A percentile compares a stretch with the other conserved stretches of the same genome.
These are phyloP conservation scores for Macrocybe gigantea DNA, from an alignment of 768 basidiomycete species.

Conservation along the genomic window DNA sequence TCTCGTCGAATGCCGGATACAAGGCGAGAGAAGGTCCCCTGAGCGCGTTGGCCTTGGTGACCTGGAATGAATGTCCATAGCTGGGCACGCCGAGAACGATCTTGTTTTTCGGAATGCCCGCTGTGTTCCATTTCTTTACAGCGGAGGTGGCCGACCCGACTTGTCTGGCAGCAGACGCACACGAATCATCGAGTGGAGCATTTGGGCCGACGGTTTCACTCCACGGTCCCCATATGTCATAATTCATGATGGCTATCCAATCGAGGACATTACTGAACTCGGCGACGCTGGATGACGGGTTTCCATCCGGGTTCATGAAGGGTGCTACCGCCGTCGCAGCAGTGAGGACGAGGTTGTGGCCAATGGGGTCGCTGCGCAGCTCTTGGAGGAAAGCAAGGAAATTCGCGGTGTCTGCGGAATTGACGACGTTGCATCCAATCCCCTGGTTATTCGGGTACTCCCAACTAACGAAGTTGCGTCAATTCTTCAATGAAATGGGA, in stretches of 20 bases:
- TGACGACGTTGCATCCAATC: constrained; percentile 64
- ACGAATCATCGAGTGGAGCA: constrained; percentile 80
- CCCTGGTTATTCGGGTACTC: constrained; percentile 36
- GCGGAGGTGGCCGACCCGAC: constrained; percentile 74
- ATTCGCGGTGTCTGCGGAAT: constrained; percentile 63
- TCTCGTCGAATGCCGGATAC: constrained; percentile 50
- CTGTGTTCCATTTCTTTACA: constrained; percentile 63
- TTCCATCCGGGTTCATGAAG: constrained; percentile 40
- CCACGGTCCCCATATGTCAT: constrained; percentile 65
- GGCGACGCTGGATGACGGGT: constrained; percentile 59
- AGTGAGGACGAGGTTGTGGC: constrained; percentile 52
- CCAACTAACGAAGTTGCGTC: not conserved
- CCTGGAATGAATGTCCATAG: constrained; percentile 78
- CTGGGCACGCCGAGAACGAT: constrained; percentile 80
- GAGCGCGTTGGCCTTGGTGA: constrained; percentile 40
- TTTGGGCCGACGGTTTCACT: constrained; percentile 73
- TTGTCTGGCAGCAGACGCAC: constrained; percentile 52
- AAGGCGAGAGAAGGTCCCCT: constrained; percentile 33
- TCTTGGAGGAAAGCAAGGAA: constrained; percentile 75
- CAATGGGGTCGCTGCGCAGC: constrained; percentile 52
- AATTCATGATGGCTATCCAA: constrained; percentile 58
- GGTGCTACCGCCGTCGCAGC: constrained; percentile 36
- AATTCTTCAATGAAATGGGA: no score
- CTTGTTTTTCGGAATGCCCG: constrained; percentile 63
- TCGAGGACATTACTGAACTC: constrained; percentile 65